phyloP scores from a whole-genome alignment of 768 basidiomycete species.

The Pulveroboletus sp. region DNA sequence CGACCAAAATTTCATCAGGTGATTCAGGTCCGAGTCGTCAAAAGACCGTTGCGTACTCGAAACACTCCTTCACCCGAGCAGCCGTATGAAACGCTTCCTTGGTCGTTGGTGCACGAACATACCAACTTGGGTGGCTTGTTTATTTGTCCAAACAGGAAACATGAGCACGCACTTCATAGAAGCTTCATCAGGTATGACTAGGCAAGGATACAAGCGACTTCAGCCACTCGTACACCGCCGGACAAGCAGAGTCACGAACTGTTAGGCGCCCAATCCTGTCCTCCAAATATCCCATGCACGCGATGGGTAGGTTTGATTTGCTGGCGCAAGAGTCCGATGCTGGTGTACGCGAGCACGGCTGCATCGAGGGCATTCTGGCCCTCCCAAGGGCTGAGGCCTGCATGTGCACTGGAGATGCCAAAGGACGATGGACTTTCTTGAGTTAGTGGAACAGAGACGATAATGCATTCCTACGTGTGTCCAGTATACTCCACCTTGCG shows the following conservation, averaged over 20 bases:
- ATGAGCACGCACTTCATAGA: conserved; percentile 58
- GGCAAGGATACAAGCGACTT: not conserved
- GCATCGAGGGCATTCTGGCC: conserved; percentile 83
- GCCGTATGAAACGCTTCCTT: conserved; percentile 55
- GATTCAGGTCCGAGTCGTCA: not conserved
- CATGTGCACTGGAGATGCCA: conserved; percentile 56
- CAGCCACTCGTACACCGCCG: not conserved
- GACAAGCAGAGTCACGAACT: conserved; percentile 40
- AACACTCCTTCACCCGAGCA: conserved; percentile 65
- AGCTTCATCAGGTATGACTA: conserved; percentile 82
- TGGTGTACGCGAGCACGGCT: conserved; percentile 78
- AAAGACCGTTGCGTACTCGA: conserved; percentile 48
- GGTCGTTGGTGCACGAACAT: conserved; percentile 68
- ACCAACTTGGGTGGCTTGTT: conserved; percentile 44
- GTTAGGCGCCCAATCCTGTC: conserved; percentile 71
- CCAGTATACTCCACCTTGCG: conserved; percentile 64
- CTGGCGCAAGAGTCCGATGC: conserved; percentile 76
- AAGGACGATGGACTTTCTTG: no score
- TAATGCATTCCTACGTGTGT: conserved; percentile 64
- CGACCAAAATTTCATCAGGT: not conserved
- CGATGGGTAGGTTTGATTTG: conserved; percentile 76
- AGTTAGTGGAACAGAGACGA: not conserved
- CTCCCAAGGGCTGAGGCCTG: conserved; percentile 83
- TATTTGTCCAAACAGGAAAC: not conserved
- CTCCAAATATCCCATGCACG: conserved; percentile 78